Evolutionary conservation across 2,329 filamentous ascomycete genomes (phyloP), one percentile per base, ranked within the genome.

Genomic region (Pseudogymnoascus verrucosus): DNA sequence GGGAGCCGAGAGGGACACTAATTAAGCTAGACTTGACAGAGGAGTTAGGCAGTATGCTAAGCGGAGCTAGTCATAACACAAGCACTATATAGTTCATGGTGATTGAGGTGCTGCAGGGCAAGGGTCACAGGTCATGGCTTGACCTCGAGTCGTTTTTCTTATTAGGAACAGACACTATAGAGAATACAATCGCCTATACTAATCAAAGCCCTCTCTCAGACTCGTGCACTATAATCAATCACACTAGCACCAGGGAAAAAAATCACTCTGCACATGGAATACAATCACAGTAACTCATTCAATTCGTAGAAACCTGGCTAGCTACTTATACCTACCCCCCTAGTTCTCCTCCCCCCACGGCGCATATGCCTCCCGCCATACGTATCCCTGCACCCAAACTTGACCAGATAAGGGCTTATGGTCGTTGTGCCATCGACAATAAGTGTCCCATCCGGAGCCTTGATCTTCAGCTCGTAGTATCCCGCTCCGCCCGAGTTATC

Each of bases 31-130:
- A 76, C 63, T 68, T 74, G 31, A 70, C 68, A 12, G 73, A 73
- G 66, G 69, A 69, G 40, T 28, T 71, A 14, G 69, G 67, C 60
- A 64, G 64, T 14, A 64, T 68, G 1, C 68, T 62, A 6, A 68
- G 70, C 63, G 64, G 70, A 60, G 70, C 65, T 31, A 40, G 69
- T 23, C 65, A 75, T 64, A 64, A 65, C 47, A 68, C 67, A 28
- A 71, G 73, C 40, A 75, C 69, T 31, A 71, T 73, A 66, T 66
- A 73, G 51, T 75, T 74, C 57, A 77, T 76, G 69, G 74, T 71
- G 0, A 70, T 75, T 34, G 70, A 74, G 61, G 72, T 77, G 34
- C 21, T 23, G 21, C 21, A 23, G 21, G 21, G 21, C 21, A 23
- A 23, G 21, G 21, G 21, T 23, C 21, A 23, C 21, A 23, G 21